A percentile compares a stretch with the other conserved stretches of the same genome.
phyloP scores from a whole-genome alignment of 2,329 filamentous ascomycete genomes.

The Chrysoporthe puriensis region DNA sequence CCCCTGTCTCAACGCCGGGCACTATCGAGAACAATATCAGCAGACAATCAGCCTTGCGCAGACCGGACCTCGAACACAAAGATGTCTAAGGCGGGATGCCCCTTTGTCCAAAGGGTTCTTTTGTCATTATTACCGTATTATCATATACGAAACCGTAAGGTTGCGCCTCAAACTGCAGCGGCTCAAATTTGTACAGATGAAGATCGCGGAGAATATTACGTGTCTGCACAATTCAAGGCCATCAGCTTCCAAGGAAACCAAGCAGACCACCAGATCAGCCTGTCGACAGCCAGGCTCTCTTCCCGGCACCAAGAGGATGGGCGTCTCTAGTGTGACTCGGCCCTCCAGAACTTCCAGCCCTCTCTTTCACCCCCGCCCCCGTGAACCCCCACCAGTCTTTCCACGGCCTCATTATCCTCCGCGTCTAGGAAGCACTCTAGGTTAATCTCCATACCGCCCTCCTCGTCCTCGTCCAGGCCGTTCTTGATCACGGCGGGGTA shows the following conservation, averaged over 20 bases:
- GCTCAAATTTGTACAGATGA: not conserved
- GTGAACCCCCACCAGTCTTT: conserved; percentile 81
- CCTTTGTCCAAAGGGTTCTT: conserved; percentile 4
- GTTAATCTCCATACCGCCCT: conserved; percentile 91
- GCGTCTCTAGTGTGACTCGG: conserved; percentile 48
- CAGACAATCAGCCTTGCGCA: not conserved
- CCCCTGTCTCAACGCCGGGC: conserved; percentile 1
- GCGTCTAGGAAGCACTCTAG: conserved; percentile 82
- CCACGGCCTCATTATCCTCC: conserved; percentile 81
- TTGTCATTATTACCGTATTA: conserved; percentile 17
- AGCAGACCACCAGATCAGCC: not conserved
- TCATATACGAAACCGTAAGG: conserved; percentile 5
- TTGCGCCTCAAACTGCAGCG: not conserved
- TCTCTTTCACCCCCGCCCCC: conserved; percentile 70
- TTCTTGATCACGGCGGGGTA: conserved; percentile 92
- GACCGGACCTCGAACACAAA: not conserved
- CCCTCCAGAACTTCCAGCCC: conserved; percentile 87
- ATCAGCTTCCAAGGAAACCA: not conserved
- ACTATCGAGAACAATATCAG: conserved; percentile 12
- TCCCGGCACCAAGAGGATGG: too few species aligned
- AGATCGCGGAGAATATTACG: not conserved
- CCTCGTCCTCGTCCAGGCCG: conserved; percentile 73
- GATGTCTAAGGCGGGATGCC: not conserved
- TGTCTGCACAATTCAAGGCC: not conserved
- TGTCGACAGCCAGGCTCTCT: not conserved